phyloP scores from a whole-genome alignment of 768 basidiomycete species.

The Kondoa malvinella region DNA sequence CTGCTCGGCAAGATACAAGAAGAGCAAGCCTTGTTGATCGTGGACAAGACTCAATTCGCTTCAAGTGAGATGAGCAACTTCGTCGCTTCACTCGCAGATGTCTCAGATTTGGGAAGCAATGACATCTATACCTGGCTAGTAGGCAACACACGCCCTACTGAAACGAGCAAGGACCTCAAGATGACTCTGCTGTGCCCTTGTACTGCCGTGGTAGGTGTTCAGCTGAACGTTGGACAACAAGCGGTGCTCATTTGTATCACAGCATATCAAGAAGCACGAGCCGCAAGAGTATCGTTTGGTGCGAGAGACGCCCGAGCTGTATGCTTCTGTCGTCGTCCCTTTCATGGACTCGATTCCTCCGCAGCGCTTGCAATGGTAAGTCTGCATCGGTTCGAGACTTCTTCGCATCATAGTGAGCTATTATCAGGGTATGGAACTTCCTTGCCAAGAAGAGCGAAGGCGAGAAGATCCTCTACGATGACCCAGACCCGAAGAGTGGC shows the following conservation, averaged over 20 bases:
- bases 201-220: constrained; percentile 41
- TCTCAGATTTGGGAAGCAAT: constrained; percentile 9
- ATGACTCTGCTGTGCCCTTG: constrained; percentile 74
- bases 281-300: constrained; percentile 55
- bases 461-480: constrained; percentile 51
- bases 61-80: constrained; percentile 32
- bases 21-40: constrained; percentile 50
- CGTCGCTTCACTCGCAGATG: constrained; percentile 28
- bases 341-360: constrained; percentile 62
- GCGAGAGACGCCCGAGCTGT: constrained; percentile 64
- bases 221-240: not conserved
- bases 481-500: constrained; percentile 36
- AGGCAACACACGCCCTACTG: constrained; percentile 54
- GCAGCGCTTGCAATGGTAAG: constrained; percentile 28
- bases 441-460: constrained; percentile 58
- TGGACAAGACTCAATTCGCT: constrained; percentile 57
- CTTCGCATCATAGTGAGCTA: not conserved
- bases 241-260: constrained; percentile 18
- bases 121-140: constrained; percentile 23
- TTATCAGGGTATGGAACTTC: constrained; percentile 64
- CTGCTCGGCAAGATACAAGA: constrained; percentile 48
- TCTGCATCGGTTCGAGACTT: not conserved
- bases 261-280: constrained; percentile 70
- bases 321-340: constrained; percentile 51
- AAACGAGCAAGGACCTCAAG: constrained; percentile 58